Percentiles rank a stretch among this genome's conserved stretches.
Evolutionary conservation across 2,329 filamentous ascomycete genomes (phyloP).

Genomic region (Cordyceps javanica): DNA sequence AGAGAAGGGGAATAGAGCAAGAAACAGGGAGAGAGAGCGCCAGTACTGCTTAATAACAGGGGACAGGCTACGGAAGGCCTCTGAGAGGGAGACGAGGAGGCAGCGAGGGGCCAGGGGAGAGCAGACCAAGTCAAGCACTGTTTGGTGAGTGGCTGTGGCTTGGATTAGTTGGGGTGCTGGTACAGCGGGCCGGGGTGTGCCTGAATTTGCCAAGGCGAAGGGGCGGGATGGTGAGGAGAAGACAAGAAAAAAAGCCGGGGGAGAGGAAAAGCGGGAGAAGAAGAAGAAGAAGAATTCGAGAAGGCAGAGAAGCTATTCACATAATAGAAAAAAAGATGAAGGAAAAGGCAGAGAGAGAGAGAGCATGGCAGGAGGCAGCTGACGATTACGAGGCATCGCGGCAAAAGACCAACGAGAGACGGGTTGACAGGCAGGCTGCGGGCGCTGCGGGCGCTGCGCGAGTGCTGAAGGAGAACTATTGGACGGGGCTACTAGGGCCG

Average conservation of each 20-base stretch:
- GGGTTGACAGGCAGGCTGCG: not conserved
- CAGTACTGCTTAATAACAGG: no score
- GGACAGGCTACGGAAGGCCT: no score
- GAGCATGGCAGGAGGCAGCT: not conserved
- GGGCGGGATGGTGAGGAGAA: not conserved
- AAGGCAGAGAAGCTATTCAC: not conserved
- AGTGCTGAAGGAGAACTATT: not conserved
- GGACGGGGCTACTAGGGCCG: no score
- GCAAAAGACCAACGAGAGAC: not conserved
- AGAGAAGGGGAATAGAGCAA: no score
- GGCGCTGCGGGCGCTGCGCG: not conserved
- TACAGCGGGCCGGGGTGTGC: constrained; percentile 4
- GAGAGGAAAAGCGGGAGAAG: no score
- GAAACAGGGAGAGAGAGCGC: no score
- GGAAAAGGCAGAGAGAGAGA: not conserved
- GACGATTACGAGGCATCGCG: not conserved
- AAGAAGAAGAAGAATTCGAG: not conserved
- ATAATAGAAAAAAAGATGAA: not conserved
- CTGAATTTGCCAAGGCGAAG: not conserved
- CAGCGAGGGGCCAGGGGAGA: not conserved
- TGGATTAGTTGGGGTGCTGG: not conserved
- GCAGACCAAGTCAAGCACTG: not conserved
- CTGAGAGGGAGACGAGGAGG: not conserved
- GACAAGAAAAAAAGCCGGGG: not conserved
- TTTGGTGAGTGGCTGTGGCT: constrained; percentile 10